Conservation (phyloP, 2,329 filamentous ascomycete species). For the Ophiostoma tasmaniense region DNA sequence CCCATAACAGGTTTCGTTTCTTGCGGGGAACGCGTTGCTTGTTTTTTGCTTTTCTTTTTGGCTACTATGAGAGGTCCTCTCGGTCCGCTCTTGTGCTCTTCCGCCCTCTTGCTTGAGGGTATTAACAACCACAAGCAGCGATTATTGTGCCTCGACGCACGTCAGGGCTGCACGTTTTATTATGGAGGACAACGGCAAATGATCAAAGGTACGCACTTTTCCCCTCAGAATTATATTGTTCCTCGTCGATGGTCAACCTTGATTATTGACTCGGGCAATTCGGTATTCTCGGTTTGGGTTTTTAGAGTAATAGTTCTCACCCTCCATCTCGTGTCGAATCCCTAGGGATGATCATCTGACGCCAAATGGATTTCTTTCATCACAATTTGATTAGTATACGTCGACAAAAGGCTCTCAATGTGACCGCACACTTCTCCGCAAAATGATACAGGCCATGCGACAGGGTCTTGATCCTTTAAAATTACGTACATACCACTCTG, state of each 20-base stretch:
- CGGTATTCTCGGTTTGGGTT: not conserved
- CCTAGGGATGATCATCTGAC: not conserved
- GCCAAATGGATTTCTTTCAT: not conserved
- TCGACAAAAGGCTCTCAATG: not conserved
- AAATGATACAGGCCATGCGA: not conserved
- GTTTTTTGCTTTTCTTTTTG: not conserved
- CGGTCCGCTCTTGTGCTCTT: too few relatives aligned
- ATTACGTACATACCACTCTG: too few relatives aligned
- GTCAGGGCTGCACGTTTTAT: not conserved
- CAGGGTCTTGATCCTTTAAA: not conserved
- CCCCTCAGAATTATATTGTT: not conserved
- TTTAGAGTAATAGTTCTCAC: not conserved
- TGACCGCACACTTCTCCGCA: not conserved
- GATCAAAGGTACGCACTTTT: not conserved
- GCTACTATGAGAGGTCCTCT: not conserved
- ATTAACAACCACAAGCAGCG: not conserved
- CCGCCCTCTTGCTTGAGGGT: not conserved
- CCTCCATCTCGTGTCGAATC: not conserved
- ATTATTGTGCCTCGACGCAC: not conserved
- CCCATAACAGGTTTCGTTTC: constrained; percentile 2
- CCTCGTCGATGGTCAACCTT: not conserved
- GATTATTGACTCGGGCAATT: not conserved
- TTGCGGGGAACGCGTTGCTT: not conserved
- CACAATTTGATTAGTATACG: not conserved
- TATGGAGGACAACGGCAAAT: not conserved